Conservation (phyloP, 805 yeast species). For the Candida silvicultrix region DNA sequence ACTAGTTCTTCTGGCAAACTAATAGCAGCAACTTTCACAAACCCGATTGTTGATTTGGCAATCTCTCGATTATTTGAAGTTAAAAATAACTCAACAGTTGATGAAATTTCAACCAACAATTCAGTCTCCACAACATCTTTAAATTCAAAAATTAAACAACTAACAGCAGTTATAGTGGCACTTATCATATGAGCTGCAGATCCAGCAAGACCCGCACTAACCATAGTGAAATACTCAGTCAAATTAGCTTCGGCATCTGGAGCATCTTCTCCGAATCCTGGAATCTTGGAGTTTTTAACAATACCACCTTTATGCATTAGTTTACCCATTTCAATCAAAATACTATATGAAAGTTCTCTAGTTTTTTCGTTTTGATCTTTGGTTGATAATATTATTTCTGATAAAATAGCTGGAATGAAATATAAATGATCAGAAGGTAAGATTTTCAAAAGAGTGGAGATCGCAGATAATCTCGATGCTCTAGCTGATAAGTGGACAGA, state of each 20-base stretch:
- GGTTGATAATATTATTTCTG: constrained; percentile 86
- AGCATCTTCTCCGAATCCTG: constrained; percentile 56
- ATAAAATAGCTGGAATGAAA: constrained; percentile 75
- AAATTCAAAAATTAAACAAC: constrained; percentile 84
- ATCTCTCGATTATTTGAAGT: constrained; percentile 90
- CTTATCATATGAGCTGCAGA: constrained; percentile 93
- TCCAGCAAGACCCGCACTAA: constrained; percentile 94
- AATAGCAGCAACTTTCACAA: constrained; percentile 82
- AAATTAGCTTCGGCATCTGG: constrained; percentile 65
- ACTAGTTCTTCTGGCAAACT: constrained; percentile 76
- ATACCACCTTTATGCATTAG: constrained; percentile 64
- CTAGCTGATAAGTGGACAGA: constrained; percentile 68
- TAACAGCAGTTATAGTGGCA: constrained; percentile 88
- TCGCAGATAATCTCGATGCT: constrained; percentile 69
- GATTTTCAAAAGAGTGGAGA: constrained; percentile 50
- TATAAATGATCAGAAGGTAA: constrained; percentile 61
- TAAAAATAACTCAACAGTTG: constrained; percentile 84
- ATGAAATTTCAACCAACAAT: constrained; percentile 64
- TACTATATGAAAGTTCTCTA: constrained; percentile 70
- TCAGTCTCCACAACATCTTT: constrained; percentile 55
- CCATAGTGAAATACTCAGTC: constrained; percentile 84
- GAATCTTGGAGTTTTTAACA: constrained; percentile 57
- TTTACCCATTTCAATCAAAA: constrained; percentile 74
- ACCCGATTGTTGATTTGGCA: constrained; percentile 91
- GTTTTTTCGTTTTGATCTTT: constrained; percentile 92